Evolutionary conservation across 495 filamentous ascomycete genomes (phyloP).

Genomic region (Echria macrotheca): DNA sequence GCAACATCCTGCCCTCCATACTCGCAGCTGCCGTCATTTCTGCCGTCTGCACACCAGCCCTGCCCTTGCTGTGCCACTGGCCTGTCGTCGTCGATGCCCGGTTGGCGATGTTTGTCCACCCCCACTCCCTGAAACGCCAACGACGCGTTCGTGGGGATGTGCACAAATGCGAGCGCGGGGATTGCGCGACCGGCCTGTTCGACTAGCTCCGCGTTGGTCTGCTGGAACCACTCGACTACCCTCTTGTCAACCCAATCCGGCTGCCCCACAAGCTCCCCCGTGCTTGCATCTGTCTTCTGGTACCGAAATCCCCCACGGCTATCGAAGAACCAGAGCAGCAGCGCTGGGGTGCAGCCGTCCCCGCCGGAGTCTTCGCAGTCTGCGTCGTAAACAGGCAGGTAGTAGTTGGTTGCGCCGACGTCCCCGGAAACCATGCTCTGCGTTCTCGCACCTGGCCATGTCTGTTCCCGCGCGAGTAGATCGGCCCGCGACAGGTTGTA

Average conservation of each 20-base stretch:
- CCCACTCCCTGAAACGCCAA: constrained; percentile 45
- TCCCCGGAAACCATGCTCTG: constrained; percentile 35
- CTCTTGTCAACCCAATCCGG: constrained; percentile 42
- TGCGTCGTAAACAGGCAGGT: constrained; percentile 42
- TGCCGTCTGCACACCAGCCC: constrained; percentile 42
- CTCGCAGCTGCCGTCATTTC: constrained; percentile 27
- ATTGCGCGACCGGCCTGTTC: constrained; percentile 35
- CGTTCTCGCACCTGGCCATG: constrained; percentile 51
- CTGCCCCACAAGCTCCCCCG: constrained; percentile 26
- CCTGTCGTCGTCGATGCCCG: constrained; percentile 62
- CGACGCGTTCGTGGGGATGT: constrained; percentile 62
- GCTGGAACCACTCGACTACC: constrained; percentile 57
- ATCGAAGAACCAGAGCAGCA: constrained; percentile 76
- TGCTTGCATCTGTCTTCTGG: constrained; percentile 35
- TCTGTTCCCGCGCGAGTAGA: constrained; percentile 51
- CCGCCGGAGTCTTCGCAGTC: constrained; percentile 15
- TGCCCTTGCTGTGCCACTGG: constrained; percentile 50
- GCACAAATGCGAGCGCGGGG: constrained; percentile 66
- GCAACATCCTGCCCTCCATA: constrained; percentile 53
- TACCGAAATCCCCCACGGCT: constrained; percentile 55
- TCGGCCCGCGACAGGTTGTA: constrained; percentile 50
- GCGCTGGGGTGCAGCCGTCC: constrained; percentile 23
- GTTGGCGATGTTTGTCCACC: constrained; percentile 39
- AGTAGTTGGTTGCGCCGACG: constrained; percentile 68
- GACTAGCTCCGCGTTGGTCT: constrained; percentile 40